Percentiles rank a stretch among this genome's conserved stretches.
Evolutionary conservation across 352 stramenopile genomes (phyloP).

Genomic region (Phytophthora vignae): DNA sequence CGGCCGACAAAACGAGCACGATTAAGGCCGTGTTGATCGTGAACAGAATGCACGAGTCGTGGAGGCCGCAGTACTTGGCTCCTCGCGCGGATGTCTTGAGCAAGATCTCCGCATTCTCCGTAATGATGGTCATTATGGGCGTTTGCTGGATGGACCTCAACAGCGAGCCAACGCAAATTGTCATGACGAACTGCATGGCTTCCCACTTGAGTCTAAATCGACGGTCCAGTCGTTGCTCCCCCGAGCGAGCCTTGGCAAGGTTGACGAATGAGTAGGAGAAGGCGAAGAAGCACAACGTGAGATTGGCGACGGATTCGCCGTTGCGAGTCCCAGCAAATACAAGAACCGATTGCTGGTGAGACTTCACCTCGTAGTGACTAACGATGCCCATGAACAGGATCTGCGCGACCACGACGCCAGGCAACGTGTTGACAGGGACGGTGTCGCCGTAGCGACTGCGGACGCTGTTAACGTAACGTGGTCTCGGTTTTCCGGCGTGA

Average conservation of each 20-base stretch:
- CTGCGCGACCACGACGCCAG: not conserved
- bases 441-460: not conserved
- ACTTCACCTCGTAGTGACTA: not conserved
- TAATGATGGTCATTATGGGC: too few relatives aligned
- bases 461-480: not conserved
- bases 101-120: too few relatives aligned
- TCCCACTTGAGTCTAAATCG: slow-evolving; percentile 26
- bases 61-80: slow-evolving; percentile 22
- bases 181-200: slow-evolving; percentile 17
- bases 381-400: not conserved
- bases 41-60: slow-evolving; percentile 32
- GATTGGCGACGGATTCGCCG: slow-evolving; percentile 23
- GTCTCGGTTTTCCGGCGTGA: not conserved
- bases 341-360: not conserved
- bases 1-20: too few relatives aligned
- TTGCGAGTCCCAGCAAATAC: not conserved
- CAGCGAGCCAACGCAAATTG: not conserved
- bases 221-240: slow-evolving; percentile 26
- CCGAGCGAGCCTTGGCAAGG: slow-evolving; percentile 14
- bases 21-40: slow-evolving; percentile 10
- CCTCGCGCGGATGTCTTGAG: too few relatives aligned
- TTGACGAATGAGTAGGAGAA: slow-evolving; percentile 27
- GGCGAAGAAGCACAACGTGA: slow-evolving; percentile 28
- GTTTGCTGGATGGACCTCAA: too few relatives aligned
- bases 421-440: not conserved